phyloP scores from a whole-genome alignment of 2,329 filamentous ascomycete genomes.

The Pestalotiopsis sp. region DNA sequence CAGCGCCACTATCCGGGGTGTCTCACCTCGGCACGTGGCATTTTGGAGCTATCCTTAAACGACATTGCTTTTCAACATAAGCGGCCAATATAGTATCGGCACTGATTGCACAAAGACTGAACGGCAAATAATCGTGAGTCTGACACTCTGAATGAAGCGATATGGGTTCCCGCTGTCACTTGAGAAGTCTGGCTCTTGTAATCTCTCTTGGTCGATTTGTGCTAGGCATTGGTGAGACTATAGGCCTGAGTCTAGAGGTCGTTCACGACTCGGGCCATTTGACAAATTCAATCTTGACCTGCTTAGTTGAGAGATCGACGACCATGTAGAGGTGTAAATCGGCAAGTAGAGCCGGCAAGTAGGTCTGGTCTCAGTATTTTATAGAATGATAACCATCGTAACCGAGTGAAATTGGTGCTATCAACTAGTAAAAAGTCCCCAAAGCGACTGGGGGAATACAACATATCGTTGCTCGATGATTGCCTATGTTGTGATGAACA shows the following conservation, averaged over 20 bases:
- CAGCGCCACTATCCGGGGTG: not conserved
- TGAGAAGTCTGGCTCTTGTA: not conserved
- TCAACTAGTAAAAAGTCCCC: too few relatives aligned
- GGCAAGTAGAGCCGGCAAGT: too few relatives aligned
- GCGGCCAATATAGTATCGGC: not conserved
- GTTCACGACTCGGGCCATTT: not conserved
- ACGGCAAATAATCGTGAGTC: not conserved
- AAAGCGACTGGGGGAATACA: too few relatives aligned
- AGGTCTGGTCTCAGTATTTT: too few relatives aligned
- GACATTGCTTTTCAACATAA: not conserved
- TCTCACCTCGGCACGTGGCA: not conserved
- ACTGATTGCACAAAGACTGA: not conserved
- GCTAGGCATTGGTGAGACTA: not conserved
- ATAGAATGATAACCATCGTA: too few relatives aligned
- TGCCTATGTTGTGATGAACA: too few relatives aligned
- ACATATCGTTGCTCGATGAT: too few relatives aligned
- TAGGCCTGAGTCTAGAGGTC: not conserved
- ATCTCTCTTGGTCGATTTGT: not conserved
- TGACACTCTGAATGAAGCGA: not conserved
- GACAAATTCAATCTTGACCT: not conserved
- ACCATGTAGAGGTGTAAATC: too few relatives aligned
- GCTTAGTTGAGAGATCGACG: too few relatives aligned
- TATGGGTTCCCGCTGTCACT: not conserved
- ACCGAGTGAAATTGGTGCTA: too few relatives aligned
- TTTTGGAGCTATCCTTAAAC: not conserved